Base-by-base conservation (phyloP, 2,329 filamentous ascomycete species). In the Calonectria honghensis region DNA sequence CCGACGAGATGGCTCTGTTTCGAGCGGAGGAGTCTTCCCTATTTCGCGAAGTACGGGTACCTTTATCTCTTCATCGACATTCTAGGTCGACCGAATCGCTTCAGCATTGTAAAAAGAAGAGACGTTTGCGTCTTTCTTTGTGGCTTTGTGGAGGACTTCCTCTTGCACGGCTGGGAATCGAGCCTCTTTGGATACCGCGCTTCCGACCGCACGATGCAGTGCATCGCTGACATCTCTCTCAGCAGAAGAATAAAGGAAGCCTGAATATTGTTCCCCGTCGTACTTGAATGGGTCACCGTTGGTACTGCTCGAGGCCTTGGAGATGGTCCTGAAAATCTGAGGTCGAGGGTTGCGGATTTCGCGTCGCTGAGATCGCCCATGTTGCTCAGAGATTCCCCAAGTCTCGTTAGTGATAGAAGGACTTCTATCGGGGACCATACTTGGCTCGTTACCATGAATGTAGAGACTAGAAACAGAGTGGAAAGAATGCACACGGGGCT, bases 211-310 rank as follows among this genome's bases (percentile, higher is more conserved):
- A 27, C 79, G 81, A 35, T 82, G 83, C 27, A 89, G 83, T 10
- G 83, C 85, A 31, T 78, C 83, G 70, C 86, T 89, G 18, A 89
- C 83, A 14, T 89, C 86, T 70, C 85, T 82, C 74, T 89, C 87
- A 71, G 83, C 84, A 1, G 83, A 81, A 5, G 84, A 80, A 10
- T 84, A 81, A 11, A 88, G 77, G 50, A 86, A 86, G 13, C 82
- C 73, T 18, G 81, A 83, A 74, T 87, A 87, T 2, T 81, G 75
- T 11, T 83, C 82, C 41, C 80, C 82, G 76, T 89, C 88, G 73
- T 88, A 90, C 63, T 83, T 83, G 80, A 90, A 90, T 0, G 86
- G 88, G 51, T 89, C 87, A 0, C 82, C 84, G 32, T 83, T 84
- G 4, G 81, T 80, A 31, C 83, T 84, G 74, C 81, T 83, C 2